Conservation (phyloP, 768 basidiomycete species). For the Tricholoma flavovirens region DNA sequence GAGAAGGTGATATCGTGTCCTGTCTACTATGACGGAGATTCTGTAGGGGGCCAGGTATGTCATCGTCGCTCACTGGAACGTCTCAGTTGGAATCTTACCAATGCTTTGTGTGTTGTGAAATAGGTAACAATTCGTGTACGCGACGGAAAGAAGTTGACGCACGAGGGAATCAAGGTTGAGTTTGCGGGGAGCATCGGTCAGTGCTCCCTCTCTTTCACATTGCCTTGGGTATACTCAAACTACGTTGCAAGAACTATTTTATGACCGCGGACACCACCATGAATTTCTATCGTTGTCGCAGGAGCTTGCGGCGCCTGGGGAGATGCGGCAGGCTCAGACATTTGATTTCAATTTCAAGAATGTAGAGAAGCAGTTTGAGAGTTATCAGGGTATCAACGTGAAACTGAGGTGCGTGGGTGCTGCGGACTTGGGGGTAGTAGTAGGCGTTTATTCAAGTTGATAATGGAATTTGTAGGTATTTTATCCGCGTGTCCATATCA, state of each 20-base stretch:
- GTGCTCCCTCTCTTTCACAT: conserved; percentile 17
- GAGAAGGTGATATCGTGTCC: conserved; percentile 82
- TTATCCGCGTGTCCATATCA: conserved; percentile 85
- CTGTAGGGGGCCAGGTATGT: conserved; percentile 77
- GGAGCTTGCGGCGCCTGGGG: conserved; percentile 93
- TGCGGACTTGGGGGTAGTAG: neutral
- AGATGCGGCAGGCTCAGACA: conserved; percentile 94
- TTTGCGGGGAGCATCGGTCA: conserved; percentile 93
- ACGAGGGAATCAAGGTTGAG: conserved; percentile 97
- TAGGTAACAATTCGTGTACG: conserved; percentile 84
- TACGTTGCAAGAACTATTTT: conserved; percentile 72
- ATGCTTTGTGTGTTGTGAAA: conserved; percentile 1
- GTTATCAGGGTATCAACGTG: conserved; percentile 97
- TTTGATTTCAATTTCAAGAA: conserved; percentile 98
- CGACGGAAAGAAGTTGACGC: conserved; percentile 91
- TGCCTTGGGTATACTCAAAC: neutral
- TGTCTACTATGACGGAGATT: conserved; percentile 94
- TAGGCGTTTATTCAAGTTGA: conserved; percentile 5
- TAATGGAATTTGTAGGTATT: conserved; percentile 56
- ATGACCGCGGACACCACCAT: conserved; percentile 96
- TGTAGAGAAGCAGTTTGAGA: conserved; percentile 98
- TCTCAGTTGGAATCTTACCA: neutral
- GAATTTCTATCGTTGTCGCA: conserved; percentile 95
- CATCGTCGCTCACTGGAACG: neutral
- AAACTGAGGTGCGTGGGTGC: conserved; percentile 71